Evolutionary conservation across 2,329 filamentous ascomycete species (phyloP).

Genomic region (Xenoacremonium recifei): DNA sequence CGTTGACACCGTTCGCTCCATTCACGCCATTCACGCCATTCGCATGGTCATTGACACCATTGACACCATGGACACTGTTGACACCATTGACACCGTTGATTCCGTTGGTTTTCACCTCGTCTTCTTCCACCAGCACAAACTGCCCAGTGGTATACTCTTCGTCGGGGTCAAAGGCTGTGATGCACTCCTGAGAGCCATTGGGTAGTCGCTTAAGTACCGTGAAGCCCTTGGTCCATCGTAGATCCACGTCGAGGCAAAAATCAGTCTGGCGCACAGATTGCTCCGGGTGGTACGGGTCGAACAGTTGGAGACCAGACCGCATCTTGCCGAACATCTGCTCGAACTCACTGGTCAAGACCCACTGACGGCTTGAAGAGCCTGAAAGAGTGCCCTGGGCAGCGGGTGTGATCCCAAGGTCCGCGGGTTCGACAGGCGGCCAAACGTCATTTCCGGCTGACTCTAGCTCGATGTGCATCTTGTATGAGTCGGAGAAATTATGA

Average conservation of each 20-base stretch:
- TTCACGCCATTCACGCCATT: slow-evolving; percentile 17
- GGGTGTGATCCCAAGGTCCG: slow-evolving; percentile 29
- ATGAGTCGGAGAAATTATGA: slow-evolving; percentile 49
- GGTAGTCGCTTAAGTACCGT: slow-evolving; percentile 33
- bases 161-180: slow-evolving; percentile 40
- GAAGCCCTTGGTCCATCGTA: slow-evolving; percentile 45
- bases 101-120: slow-evolving; percentile 14
- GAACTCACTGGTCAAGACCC: slow-evolving; percentile 42
- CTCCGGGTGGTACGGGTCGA: slow-evolving; percentile 22
- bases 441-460: slow-evolving; percentile 47
- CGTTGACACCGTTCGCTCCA: slow-evolving; percentile 13
- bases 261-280: slow-evolving; percentile 34
- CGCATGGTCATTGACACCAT: slow-evolving; percentile 12
- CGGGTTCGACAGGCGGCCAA: slow-evolving; percentile 52
- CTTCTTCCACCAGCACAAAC: slow-evolving; percentile 19
- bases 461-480: slow-evolving; percentile 51
- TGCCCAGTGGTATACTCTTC: slow-evolving; percentile 23
- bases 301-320: slow-evolving; percentile 33
- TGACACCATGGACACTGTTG: slow-evolving; percentile 14
- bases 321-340: slow-evolving; percentile 41
- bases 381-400: slow-evolving; percentile 16
- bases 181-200: slow-evolving; percentile 43
- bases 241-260: slow-evolving; percentile 49
- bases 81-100: slow-evolving; percentile 10
- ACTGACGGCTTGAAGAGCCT: slow-evolving; percentile 25